Base-by-base conservation (phyloP, 805 yeast genomes). In the Pichia rugopelliculosa region DNA sequence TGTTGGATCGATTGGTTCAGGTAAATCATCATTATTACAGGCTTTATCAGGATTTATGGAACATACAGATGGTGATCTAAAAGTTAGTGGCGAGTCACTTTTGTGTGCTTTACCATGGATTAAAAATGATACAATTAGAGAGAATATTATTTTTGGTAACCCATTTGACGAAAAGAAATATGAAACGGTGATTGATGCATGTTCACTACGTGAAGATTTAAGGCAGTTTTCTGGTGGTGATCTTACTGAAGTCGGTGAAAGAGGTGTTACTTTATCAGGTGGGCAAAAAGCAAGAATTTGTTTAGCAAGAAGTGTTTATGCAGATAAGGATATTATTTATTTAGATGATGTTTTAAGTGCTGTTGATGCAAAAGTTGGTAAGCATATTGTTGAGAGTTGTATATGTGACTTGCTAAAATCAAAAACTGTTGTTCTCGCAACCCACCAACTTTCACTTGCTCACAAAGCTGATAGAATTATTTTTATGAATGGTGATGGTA, bases 201-300 rank as follows among this genome's bases (percentile, higher is more conserved):
- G 95, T 65, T 81, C 88, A 0, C 65, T 87, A 50, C 70, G 69
- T 26, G 76, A 74, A 40, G 96, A 87, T 62, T 70, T 87, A 52
- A 74, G 75, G 5, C 72, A 77, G 40, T 65, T 87, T 33, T 83
- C 84, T 10, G 87, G 80, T 36, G 91, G 91, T 26, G 95, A 87
- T 56, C 58, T 64, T 45, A 85, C 95, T 0, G 86, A 84, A 61
- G 84, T 87, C 56, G 95, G 95, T 52, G 95, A 87, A 61, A 74
- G 87, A 60, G 95, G 95, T 57, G 80, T 87, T 42, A 85, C 93
- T 0, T 66, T 87, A 39, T 83, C 91, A 15, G 95, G 95, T 47
- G 95, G 95, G 43, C 95, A 87, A 62, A 87, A 87, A 68, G 91
- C 95, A 0, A 75, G 95, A 59, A 64, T 82, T 25, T 73, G 82